Base-by-base conservation (phyloP, 2,329 filamentous ascomycete genomes). In the Aspergillus niger region DNA sequence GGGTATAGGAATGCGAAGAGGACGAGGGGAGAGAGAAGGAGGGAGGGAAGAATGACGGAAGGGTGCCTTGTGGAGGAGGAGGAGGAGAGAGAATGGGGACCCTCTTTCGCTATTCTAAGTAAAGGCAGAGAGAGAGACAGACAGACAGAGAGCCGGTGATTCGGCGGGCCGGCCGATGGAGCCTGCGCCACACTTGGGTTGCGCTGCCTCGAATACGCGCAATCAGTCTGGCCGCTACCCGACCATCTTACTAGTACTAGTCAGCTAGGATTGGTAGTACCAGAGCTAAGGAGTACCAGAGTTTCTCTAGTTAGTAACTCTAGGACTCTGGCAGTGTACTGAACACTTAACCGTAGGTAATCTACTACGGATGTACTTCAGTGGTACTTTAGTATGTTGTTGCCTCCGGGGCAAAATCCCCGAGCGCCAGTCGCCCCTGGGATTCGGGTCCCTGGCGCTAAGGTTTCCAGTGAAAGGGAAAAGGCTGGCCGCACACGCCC, bases 181-280 rank as follows among this genome's bases (percentile, higher is more conserved):
- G 62, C 60, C 66, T 70, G 68, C 68, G 69, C 69, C 69, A 70
- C 68, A 70, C 61, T 59, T 48, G 53, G 39, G 24, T 53, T 55
- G 43, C 24, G 15, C 53, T 47, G 26, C 43, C 53, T 41, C 32
- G 56, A 60, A 61, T 61, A 63, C 63, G 61, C 63, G 62, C 62
- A 64, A 64, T 59, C 62, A 59, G 41, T 48, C 41, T 49, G 30
- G 30, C 43, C 39, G 39, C 28, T 57, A 57, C 54, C 54, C 54
- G 54, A 57, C 30, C 15, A 15, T 30, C 11, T 15, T 10, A 6
- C 11, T 20, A 20, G 26, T 4, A 26, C 4, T 36, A 15, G 11
- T 36, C 32, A 36, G 13, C 5, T 36, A 36, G 32, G 32, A 36
- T 28, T 30, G 47, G 47, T 32, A 10, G 20, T 30, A 24, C 26